A percentile compares a stretch with the other conserved stretches of the same genome.
Evolutionary conservation across 2,329 filamentous ascomycete species (phyloP).

Genomic region (Fusarium veterinarium): DNA sequence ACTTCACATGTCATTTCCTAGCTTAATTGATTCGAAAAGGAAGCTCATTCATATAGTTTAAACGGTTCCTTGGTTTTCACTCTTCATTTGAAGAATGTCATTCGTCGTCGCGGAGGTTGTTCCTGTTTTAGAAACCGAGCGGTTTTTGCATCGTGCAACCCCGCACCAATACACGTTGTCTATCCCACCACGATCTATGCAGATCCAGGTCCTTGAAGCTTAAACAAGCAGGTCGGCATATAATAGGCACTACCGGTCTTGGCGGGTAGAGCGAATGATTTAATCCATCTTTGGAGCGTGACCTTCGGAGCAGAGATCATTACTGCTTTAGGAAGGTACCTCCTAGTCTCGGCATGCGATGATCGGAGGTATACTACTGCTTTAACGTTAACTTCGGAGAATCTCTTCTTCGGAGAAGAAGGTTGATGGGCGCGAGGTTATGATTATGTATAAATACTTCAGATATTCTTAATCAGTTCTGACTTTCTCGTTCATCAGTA

Average conservation of each 20-base stretch:
- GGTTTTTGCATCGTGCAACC: neutral
- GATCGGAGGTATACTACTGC: neutral
- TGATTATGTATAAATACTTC: slow-evolving; percentile 25
- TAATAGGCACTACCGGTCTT: neutral
- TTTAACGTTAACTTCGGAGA: neutral
- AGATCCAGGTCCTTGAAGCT: slow-evolving; percentile 20
- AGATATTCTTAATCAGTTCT: no score
- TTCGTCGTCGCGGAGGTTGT: slow-evolving; percentile 11
- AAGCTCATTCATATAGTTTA: neutral
- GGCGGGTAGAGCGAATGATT: slow-evolving; percentile 24
- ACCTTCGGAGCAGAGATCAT: slow-evolving; percentile 27
- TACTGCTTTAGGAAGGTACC: slow-evolving; percentile 29
- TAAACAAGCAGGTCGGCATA: slow-evolving; percentile 11
- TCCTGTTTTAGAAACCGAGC: slow-evolving; percentile 18
- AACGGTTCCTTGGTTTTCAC: neutral
- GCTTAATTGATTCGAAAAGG: neutral
- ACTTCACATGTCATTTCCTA: neutral
- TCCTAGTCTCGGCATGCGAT: neutral
- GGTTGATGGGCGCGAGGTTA: no score
- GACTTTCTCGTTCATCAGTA: neutral
- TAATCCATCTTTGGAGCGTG: slow-evolving; percentile 8
- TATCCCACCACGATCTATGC: slow-evolving; percentile 9
- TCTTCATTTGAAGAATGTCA: neutral
- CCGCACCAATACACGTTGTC: slow-evolving; percentile 32
- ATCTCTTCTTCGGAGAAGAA: neutral